Evolutionary conservation across 192 early-diverging fungal species (phyloP), one percentile per base, ranked within the genome.

Genomic region (Rhizoclosmatium sp.): DNA sequence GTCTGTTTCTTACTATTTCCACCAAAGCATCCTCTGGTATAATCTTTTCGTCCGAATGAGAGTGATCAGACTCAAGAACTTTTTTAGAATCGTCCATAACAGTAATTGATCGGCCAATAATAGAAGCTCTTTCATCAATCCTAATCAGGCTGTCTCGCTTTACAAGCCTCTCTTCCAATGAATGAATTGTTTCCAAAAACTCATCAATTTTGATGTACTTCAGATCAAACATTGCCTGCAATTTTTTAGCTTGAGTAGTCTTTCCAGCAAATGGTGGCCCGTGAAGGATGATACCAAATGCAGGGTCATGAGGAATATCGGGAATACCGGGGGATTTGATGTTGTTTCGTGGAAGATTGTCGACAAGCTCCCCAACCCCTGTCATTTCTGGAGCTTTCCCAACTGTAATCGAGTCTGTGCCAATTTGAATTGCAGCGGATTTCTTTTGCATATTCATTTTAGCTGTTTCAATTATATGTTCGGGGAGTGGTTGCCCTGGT

Each of bases 221-320:
- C 4, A 78, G 72, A 5, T 78, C 81, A 73, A 80, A 88, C 1
- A 31, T 39, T 56, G 74, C 78, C 5, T 69, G 62, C 21, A 90
- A 76, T 21, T 56, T 65, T 67, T 77, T 71, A 12, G 87, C 85
- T 65, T 88, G 87, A 2, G 84, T 80, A 2, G 81, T 84, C 21
- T 82, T 88, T 71, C 89, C 89, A 23, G 85, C 85, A 59, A 82
- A 82, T 39, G 89, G 89, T 19, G 89, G 87, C 4, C 89, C 89
- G 74, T 90, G 85, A 23, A 90, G 48, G 16, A 90, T 83, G 12
- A 90, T 71, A 48, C 62, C 64, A 23, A 66, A 40, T 41, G 75
- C 46, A 12, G 60, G 56, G n/a, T 85, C 82, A 51, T 54, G 69
- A 10, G 41, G 44, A 14, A 44, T 23, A 19, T 76, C 75, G 3